phyloP scores from a whole-genome alignment of 805 yeast species.

The Candida khao-thaluensis region DNA sequence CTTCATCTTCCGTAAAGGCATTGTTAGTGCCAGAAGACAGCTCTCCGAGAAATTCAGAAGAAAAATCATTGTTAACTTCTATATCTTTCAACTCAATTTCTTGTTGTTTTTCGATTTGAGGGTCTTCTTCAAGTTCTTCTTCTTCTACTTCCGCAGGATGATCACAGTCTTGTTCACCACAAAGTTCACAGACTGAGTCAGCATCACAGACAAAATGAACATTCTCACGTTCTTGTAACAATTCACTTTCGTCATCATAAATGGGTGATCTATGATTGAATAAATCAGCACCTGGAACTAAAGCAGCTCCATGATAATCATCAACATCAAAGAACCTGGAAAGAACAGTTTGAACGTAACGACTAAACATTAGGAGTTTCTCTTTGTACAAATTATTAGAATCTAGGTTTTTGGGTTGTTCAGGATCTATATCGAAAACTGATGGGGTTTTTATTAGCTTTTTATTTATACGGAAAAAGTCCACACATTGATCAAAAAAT shows the following conservation, averaged over 20 bases:
- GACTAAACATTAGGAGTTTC: conserved; percentile 50
- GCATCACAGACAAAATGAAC: conserved; percentile 60
- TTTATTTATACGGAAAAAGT: conserved; percentile 38
- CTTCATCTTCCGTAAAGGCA: conserved; percentile 15
- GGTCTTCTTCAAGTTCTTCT: conserved; percentile 16
- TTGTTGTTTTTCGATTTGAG: conserved; percentile 15
- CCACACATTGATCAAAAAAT: conserved; percentile 39
- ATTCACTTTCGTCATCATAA: conserved; percentile 12
- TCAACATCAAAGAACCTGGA: conserved; percentile 84
- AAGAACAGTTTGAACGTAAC: conserved; percentile 58
- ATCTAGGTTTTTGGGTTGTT: conserved; percentile 21
- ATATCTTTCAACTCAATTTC: conserved; percentile 5
- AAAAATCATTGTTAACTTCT: conserved; percentile 20
- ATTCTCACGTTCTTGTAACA: conserved; percentile 32
- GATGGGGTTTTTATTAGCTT: conserved; percentile 34
- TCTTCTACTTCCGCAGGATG: conserved; percentile 17
- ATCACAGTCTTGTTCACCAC: conserved; percentile 37
- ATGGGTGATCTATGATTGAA: conserved; percentile 66
- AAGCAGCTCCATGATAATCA: conserved; percentile 64
- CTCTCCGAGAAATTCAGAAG: too few species aligned
- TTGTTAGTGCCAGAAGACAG: conserved; percentile 29
- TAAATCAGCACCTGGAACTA: conserved; percentile 90
- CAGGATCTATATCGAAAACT: conserved; percentile 25
- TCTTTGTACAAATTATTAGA: conserved; percentile 14
- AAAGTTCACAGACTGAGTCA: conserved; percentile 25